Percentiles rank a stretch among this genome's conserved stretches.
phyloP scores from a whole-genome alignment of 805 yeast genomes.

The Candida odintsovae region DNA sequence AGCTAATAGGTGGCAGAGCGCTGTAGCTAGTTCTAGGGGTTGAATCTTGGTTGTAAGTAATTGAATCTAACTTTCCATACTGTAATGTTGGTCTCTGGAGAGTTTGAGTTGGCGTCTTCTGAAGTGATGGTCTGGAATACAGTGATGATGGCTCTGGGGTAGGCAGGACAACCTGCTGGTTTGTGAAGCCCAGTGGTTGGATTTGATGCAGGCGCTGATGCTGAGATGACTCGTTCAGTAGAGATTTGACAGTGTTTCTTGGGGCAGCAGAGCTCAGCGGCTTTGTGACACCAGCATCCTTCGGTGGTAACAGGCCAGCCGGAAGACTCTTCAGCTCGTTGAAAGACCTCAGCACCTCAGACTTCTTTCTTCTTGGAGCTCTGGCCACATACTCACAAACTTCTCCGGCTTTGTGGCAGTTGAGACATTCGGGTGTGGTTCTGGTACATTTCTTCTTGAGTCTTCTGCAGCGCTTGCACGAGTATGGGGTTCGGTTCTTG shows the following conservation, averaged over 20 bases:
- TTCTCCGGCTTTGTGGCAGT: conserved; percentile 34
- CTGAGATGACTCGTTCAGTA: background rate
- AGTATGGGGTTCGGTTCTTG: conserved; percentile 21
- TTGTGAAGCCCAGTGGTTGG: background rate
- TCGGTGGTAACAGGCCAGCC: background rate
- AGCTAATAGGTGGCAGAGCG: conserved; percentile 8
- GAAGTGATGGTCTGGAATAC: background rate
- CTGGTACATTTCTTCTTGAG: conserved; percentile 46
- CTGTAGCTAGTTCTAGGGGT: background rate
- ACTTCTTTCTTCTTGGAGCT: conserved; percentile 34
- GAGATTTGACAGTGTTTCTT: background rate
- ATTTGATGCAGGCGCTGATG: background rate
- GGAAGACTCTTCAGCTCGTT: conserved; percentile 13
- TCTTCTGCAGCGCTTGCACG: conserved; percentile 43
- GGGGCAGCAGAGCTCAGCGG: background rate
- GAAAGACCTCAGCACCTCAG: conserved; percentile 23
- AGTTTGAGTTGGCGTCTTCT: background rate
- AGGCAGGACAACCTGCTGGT: background rate
- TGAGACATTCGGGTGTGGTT: conserved; percentile 36
- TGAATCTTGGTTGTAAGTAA: background rate
- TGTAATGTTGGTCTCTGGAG: background rate
- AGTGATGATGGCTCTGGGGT: background rate
- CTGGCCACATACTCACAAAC: conserved; percentile 39
- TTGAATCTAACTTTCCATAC: background rate
- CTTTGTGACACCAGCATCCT: background rate